Base-by-base conservation (phyloP, 768 basidiomycete genomes). In the Leccinum fibrillosum region DNA sequence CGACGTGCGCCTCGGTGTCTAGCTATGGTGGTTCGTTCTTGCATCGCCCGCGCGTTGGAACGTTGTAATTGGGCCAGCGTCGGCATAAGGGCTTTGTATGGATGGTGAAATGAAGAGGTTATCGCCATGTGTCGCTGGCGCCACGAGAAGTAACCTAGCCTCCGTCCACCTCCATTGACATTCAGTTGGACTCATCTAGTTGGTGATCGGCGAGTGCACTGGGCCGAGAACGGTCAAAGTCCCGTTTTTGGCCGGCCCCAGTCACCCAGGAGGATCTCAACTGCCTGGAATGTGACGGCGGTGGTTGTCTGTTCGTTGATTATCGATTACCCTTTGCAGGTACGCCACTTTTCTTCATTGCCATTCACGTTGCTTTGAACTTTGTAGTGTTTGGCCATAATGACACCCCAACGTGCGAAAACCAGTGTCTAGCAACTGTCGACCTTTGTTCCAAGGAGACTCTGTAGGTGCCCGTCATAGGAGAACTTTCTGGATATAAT, bases 311-410 rank as follows among this genome's bases (percentile, higher is more conserved):
- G 55, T 49, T 48, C 26, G 39, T 45, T 35, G 61, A 49, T 49
- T 59, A 25, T 45, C 28, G 61, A 49, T 49, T 59, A 25, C 50
- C 39, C 37, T 53, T 54, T 53, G 51, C 49, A 42, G 48, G 51
- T 30, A 52, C 39, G 32, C n/a, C 25, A 34, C 34, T 50, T 44
- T 47, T 9, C 25, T n/a, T 25, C 35, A 39, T 44, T 47, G 12
- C 42, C 28, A 26, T 49, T 34, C 34, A 35, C 9, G 42, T 45
- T 30, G 34, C 26, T 15, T 26, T 37, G 47, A 47, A 47, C 35
- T 15, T 39, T 30, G 50, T 15, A 25, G 28, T 39, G 39, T 9
- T 34, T 12, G 60, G 23, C 37, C 37, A 11, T 49, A 54, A 61
- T 32, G 47, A 61, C 54, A 42, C 42, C 26, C 19, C 23, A 25